phyloP scores from a whole-genome alignment of 495 filamentous ascomycete species.

The Penicillium malachiteum region DNA sequence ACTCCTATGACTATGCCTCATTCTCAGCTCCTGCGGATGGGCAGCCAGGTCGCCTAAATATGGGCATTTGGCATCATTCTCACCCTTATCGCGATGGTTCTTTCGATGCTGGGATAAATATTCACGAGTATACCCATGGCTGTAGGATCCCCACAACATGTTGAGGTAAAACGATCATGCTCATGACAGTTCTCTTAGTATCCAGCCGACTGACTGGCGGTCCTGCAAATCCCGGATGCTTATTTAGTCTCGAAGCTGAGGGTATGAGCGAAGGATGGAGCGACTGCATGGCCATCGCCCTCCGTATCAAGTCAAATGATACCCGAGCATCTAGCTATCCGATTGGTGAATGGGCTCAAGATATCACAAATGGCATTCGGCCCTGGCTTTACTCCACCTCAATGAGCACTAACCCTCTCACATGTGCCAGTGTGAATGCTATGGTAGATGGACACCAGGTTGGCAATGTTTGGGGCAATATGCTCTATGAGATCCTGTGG shows the following conservation, averaged over 20 bases:
- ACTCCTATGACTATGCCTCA: neutral
- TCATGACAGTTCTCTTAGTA: neutral
- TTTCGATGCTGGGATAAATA: neutral
- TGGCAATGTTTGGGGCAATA: neutral
- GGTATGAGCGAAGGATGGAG: conserved; percentile 3
- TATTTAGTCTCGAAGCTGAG: neutral
- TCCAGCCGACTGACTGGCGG: neutral
- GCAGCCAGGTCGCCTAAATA: neutral
- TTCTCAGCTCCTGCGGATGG: neutral
- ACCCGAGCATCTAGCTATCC: neutral
- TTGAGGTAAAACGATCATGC: neutral
- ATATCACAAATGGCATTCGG: neutral
- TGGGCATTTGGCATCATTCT: neutral
- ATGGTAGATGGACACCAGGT: neutral
- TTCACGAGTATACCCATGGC: conserved; percentile 3
- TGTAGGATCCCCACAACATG: neutral
- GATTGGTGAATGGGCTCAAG: neutral
- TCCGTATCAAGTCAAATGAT: neutral
- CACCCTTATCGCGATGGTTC: neutral
- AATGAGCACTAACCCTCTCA: neutral
- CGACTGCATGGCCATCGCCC: neutral
- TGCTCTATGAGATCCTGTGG: conserved; percentile 1
- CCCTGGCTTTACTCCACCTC: neutral
- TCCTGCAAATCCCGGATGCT: neutral
- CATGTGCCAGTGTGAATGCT: neutral